Conservation (phyloP, 2,329 filamentous ascomycete species). For the Exophiala oligosperma region DNA sequence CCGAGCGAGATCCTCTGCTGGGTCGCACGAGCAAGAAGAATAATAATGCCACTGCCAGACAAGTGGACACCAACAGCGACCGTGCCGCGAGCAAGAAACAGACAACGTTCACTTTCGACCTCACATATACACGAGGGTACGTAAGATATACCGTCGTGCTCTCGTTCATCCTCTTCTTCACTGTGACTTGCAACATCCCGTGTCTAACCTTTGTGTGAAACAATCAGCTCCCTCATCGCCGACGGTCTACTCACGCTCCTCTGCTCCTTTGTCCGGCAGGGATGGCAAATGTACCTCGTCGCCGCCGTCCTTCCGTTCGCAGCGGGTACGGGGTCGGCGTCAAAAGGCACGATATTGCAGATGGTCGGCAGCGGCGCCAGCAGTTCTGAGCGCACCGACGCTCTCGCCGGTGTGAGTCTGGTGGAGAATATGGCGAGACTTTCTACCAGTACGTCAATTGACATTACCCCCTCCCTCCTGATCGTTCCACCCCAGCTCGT, state of each 20-base stretch:
- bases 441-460: slow-evolving; percentile 47
- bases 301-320: slow-evolving; percentile 66
- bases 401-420: slow-evolving; percentile 67
- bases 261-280: slow-evolving; percentile 60
- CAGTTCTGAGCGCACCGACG: slow-evolving; percentile 58
- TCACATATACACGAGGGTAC: slow-evolving; percentile 62
- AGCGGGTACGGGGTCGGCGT: slow-evolving; percentile 67
- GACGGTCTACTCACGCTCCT: slow-evolving; percentile 66
- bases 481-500: too few relatives aligned
- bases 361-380: slow-evolving; percentile 59
- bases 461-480: background rate
- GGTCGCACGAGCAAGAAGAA: background rate
- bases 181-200: background rate
- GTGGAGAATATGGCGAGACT: slow-evolving; percentile 69
- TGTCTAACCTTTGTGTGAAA: background rate
- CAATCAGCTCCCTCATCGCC: slow-evolving; percentile 54
- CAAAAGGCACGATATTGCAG: slow-evolving; percentile 71
- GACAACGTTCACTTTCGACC: slow-evolving; percentile 60
- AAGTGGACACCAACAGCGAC: background rate
- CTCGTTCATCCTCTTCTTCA: background rate
- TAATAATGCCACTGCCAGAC: background rate
- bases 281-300: slow-evolving; percentile 70
- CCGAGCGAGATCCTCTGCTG: slow-evolving; percentile 18
- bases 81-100: slow-evolving; percentile 24
- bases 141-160: background rate